Conservation (phyloP, 768 basidiomycete genomes). For the Boletus rubropictus region DNA sequence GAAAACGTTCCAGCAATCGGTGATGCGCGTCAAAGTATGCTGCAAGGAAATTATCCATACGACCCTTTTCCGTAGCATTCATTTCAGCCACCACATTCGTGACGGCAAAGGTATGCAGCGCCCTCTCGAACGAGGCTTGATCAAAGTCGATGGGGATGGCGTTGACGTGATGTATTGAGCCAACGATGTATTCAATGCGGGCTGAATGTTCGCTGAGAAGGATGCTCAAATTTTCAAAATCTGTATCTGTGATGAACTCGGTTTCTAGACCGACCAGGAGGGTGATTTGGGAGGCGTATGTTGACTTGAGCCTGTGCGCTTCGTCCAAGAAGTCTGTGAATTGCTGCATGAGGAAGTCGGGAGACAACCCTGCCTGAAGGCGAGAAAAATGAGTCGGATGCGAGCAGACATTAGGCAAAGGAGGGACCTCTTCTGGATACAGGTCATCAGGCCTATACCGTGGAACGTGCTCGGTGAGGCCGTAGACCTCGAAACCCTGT, state of each 20-base stretch:
- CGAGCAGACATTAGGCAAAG: slow-evolving; percentile 6
- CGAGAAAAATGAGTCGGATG: slow-evolving; percentile 12
- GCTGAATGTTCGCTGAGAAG: slow-evolving; percentile 45
- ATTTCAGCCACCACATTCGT: slow-evolving; percentile 23
- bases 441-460: slow-evolving; percentile 76
- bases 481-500: slow-evolving; percentile 75
- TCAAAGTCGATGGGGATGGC: slow-evolving; percentile 92
- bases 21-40: slow-evolving; percentile 86
- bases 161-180: slow-evolving; percentile 89
- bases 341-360: slow-evolving; percentile 49
- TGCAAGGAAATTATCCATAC: slow-evolving; percentile 46
- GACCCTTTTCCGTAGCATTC: slow-evolving; percentile 20
- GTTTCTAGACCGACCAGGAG: slow-evolving; percentile 91
- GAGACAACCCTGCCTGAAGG: slow-evolving; percentile 49
- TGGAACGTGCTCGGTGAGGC: slow-evolving; percentile 90
- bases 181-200: slow-evolving; percentile 82
- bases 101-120: slow-evolving; percentile 43
- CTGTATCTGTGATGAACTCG: slow-evolving; percentile 70
- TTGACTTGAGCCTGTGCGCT: slow-evolving; percentile 67
- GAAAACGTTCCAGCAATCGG: slow-evolving; percentile 59
- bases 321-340: slow-evolving; percentile 73
- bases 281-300: slow-evolving; percentile 59
- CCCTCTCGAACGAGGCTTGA: slow-evolving; percentile 55
- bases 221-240: slow-evolving; percentile 52
- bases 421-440: slow-evolving; percentile 89